Conservation (phyloP, 2,329 filamentous ascomycete species). For the Triangularia verruculosa region DNA sequence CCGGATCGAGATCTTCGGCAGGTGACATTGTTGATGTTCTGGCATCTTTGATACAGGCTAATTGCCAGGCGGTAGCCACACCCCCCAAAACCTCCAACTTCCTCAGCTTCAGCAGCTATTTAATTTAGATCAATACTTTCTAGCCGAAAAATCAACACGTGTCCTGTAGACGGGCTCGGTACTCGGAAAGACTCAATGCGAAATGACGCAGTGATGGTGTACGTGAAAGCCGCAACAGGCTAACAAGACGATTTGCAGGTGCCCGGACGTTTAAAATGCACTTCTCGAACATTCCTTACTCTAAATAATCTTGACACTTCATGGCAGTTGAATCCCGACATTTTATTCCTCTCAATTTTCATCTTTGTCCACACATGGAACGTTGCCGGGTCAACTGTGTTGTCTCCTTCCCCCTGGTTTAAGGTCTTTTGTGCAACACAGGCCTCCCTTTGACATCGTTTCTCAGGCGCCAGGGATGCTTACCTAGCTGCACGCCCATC, state of each 20-base stretch:
- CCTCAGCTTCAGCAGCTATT: neutral
- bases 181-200: neutral
- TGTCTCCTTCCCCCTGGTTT: neutral
- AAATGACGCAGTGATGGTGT: neutral
- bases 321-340: no score
- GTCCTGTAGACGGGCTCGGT: constrained; percentile 13
- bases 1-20: constrained; percentile 2
- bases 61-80: constrained; percentile 11
- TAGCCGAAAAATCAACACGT: constrained; percentile 14
- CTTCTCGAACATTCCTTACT: no score
- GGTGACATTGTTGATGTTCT: neutral
- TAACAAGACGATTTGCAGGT: no score
- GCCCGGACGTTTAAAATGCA: no score
- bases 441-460: neutral
- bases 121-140: constrained; percentile 17
- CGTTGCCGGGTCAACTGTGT: neutral
- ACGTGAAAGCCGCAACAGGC: neutral
- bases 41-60: constrained; percentile 18
- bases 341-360: no score
- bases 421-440: neutral
- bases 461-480: no score
- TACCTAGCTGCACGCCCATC: no score
- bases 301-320: no score
- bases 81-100: neutral
- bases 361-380: no score